These are phyloP conservation scores for Tolypocladium cylindrosporum DNA, from an alignment of 2,329 filamentous ascomycete genomes.

Conservation along the genomic window DNA sequence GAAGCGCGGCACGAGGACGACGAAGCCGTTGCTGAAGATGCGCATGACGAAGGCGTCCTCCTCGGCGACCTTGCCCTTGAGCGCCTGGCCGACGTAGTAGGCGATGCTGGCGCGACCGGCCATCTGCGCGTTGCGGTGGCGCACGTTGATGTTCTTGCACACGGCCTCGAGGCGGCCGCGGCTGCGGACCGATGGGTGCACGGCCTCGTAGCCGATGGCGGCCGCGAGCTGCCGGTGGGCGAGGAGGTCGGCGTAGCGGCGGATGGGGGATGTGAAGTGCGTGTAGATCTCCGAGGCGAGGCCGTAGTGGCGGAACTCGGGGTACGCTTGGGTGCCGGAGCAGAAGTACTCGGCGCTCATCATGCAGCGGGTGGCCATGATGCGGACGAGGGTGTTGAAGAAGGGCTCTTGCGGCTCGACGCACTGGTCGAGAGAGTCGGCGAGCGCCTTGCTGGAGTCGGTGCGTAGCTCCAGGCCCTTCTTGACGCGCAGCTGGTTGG, in stretches of 20 bases:
- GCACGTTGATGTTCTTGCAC: slow-evolving; percentile 96
- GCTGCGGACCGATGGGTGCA: slow-evolving; percentile 73
- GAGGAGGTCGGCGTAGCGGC: slow-evolving; percentile 92
- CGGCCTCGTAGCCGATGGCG: slow-evolving; percentile 82
- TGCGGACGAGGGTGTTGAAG: slow-evolving; percentile 96
- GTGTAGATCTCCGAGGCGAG: slow-evolving; percentile 96
- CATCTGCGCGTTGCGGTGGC: slow-evolving; percentile 94
- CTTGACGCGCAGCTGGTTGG: slow-evolving; percentile 83
- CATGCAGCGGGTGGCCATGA: slow-evolving; percentile 98
- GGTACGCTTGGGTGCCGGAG: slow-evolving; percentile 82
- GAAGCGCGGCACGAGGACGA: slow-evolving; percentile 91
- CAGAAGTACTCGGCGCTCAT: slow-evolving; percentile 98
- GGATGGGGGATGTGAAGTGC: slow-evolving; percentile 95
- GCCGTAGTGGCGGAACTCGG: slow-evolving; percentile 94
- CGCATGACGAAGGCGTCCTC: slow-evolving; percentile 96
- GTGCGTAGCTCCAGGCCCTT: slow-evolving; percentile 68
- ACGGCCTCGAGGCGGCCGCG: slow-evolving; percentile 82
- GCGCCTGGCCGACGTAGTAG: slow-evolving; percentile 94
- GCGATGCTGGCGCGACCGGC: slow-evolving; percentile 90
- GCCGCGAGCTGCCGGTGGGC: slow-evolving; percentile 91
- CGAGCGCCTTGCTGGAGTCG: slow-evolving; percentile 85
- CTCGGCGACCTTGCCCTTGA: slow-evolving; percentile 65
- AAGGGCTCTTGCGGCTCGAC: slow-evolving; percentile 75
- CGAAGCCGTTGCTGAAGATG: slow-evolving; percentile 94
- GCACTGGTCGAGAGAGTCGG: slow-evolving; percentile 82